phyloP scores from a whole-genome alignment of 495 filamentous ascomycete genomes.

The Neurospora tetrasperma region DNA sequence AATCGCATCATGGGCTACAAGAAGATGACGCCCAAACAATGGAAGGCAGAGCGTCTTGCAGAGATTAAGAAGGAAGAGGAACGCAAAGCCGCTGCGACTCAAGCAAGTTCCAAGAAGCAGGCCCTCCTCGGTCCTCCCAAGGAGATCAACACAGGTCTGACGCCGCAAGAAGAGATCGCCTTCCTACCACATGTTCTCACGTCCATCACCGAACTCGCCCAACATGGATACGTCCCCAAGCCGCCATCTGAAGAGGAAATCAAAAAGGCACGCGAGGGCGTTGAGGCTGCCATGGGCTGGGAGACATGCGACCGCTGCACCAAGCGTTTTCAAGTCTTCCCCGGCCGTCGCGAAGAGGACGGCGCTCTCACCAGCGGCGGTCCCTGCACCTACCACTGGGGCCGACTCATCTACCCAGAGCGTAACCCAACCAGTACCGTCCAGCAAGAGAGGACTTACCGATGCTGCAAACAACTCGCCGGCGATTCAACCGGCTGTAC shows the following conservation, averaged over 20 bases:
- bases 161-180: constrained; percentile 52
- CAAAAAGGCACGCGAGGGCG: constrained; percentile 47
- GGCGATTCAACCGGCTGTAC: constrained; percentile 66
- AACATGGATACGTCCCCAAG: constrained; percentile 64
- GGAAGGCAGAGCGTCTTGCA: constrained; percentile 41
- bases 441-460: constrained; percentile 47
- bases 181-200: constrained; percentile 51
- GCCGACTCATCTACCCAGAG: constrained; percentile 46
- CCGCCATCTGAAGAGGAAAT: constrained; percentile 45
- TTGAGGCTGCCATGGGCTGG: constrained; percentile 58
- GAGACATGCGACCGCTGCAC: constrained; percentile 84
- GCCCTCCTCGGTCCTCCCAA: constrained; percentile 24
- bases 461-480: constrained; percentile 66
- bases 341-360: constrained; percentile 69
- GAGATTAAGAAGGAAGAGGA: constrained; percentile 21
- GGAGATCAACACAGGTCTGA: constrained; percentile 57
- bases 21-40: constrained; percentile 58
- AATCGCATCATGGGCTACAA: constrained; percentile 63
- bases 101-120: constrained; percentile 14
- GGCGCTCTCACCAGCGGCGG: constrained; percentile 71
- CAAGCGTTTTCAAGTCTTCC: constrained; percentile 84
- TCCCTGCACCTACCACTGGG: constrained; percentile 67
- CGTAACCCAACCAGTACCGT: constrained; percentile 23
- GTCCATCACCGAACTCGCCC: constrained; percentile 45
- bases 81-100: constrained; percentile 6